Conservation (phyloP, 2,329 filamentous ascomycete genomes). For the Emergomyces pasteurianus region DNA sequence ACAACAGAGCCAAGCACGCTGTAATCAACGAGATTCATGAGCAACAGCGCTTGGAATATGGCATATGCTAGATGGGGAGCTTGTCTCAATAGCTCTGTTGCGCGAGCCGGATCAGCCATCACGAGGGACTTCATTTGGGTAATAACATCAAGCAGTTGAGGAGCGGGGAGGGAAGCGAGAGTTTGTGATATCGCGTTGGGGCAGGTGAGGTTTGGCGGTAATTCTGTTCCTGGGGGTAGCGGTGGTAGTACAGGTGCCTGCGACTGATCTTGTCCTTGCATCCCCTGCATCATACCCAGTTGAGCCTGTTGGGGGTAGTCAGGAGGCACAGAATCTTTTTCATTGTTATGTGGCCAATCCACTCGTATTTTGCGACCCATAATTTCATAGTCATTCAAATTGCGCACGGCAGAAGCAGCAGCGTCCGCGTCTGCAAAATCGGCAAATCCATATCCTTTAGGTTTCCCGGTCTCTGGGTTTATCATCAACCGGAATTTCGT, state of each 20-base stretch:
- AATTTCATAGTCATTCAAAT: slow-evolving; percentile 88
- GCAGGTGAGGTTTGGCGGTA: slow-evolving; percentile 70
- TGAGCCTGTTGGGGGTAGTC: slow-evolving; percentile 35
- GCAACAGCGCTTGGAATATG: slow-evolving; percentile 83
- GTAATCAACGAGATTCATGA: slow-evolving; percentile 86
- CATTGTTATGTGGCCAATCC: slow-evolving; percentile 90
- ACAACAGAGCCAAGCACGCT: slow-evolving; percentile 71
- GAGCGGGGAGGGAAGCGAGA: slow-evolving; percentile 70
- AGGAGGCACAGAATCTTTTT: slow-evolving; percentile 50
- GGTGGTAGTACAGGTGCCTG: slow-evolving; percentile 54
- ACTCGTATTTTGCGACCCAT: slow-evolving; percentile 91
- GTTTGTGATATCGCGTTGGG: slow-evolving; percentile 88
- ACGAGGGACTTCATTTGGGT: slow-evolving; percentile 88
- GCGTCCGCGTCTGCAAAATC: slow-evolving; percentile 90
- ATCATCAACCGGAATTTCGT: slow-evolving; percentile 88
- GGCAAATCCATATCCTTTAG: slow-evolving; percentile 93
- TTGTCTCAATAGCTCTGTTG: slow-evolving; percentile 73
- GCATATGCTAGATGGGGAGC: slow-evolving; percentile 90
- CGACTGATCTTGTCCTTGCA: slow-evolving; percentile 23
- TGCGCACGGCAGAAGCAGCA: slow-evolving; percentile 85
- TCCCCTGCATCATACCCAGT: slow-evolving; percentile 22
- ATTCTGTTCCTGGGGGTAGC: slow-evolving; percentile 71
- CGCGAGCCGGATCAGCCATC: slow-evolving; percentile 67
- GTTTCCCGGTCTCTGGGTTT: slow-evolving; percentile 85
- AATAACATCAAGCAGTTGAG: slow-evolving; percentile 85